Evolutionary conservation across 1,139 yeast genomes (phyloP).

Genomic region (Meyerozyma smithsonii): DNA sequence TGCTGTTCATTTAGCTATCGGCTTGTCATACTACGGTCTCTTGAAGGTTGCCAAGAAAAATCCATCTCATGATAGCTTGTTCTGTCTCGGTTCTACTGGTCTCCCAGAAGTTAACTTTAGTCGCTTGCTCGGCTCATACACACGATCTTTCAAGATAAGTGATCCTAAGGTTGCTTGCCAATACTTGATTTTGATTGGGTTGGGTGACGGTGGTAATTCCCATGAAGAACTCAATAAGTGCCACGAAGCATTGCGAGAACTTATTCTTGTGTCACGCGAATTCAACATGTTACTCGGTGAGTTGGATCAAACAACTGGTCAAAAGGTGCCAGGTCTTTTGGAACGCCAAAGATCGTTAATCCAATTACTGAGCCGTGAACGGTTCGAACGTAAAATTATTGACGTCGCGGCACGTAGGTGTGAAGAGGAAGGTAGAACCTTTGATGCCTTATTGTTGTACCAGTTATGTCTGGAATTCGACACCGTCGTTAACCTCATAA

Average conservation of each 20-base stretch:
- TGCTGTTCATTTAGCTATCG: conserved; percentile 86
- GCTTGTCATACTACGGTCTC: conserved; percentile 70
- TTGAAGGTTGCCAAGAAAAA: conserved; percentile 43
- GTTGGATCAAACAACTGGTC: conserved; percentile 61
- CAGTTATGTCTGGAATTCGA: conserved; percentile 88
- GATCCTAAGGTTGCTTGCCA: conserved; percentile 92
- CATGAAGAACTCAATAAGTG: conserved; percentile 52
- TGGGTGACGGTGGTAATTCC: conserved; percentile 38
- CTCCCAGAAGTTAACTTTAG: conserved; percentile 49
- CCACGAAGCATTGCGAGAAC: conserved; percentile 78
- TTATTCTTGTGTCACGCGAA: conserved; percentile 82
- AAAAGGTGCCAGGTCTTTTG: conserved; percentile 77
- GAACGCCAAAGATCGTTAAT: conserved; percentile 75
- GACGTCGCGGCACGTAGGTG: conserved; percentile 85
- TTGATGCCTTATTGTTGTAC: conserved; percentile 81
- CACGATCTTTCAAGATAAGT: conserved; percentile 74
- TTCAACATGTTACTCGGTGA: conserved; percentile 79
- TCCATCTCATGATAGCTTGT: conserved; percentile 28
- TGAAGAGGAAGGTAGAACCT: conserved; percentile 85
- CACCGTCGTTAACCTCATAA: conserved; percentile 74
- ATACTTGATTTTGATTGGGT: conserved; percentile 68
- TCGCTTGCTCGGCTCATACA: conserved; percentile 63
- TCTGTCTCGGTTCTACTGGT: conserved; percentile 31
- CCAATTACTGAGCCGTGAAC: conserved; percentile 50
- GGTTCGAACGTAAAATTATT: conserved; percentile 53